Conservation (phyloP, 495 filamentous ascomycete genomes). For the Neurospora intermedia region DNA sequence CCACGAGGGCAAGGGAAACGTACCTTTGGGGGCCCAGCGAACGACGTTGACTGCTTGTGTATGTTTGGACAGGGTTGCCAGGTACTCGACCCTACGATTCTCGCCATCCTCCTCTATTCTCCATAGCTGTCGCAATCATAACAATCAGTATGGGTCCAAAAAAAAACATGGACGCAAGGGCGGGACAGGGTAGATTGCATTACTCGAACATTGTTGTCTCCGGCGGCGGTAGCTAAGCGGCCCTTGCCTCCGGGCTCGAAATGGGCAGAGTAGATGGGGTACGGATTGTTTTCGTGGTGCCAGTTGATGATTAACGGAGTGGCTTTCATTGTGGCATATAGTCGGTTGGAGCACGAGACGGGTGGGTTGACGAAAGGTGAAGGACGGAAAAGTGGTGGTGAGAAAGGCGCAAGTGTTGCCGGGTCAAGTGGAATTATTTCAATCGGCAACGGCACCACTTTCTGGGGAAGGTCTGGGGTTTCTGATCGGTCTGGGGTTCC, state of each 20-base stretch:
- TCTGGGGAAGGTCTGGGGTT: background rate
- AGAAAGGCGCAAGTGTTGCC: background rate
- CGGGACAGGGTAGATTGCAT: slow-evolving; percentile 23
- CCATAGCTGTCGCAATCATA: slow-evolving; percentile 56
- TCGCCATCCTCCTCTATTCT: slow-evolving; percentile 80
- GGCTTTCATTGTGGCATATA: slow-evolving; percentile 63
- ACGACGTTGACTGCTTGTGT: slow-evolving; percentile 98
- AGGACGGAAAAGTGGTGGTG: background rate
- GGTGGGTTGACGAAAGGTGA: background rate
- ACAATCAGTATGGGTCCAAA: background rate
- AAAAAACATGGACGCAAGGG: background rate
- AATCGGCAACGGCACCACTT: background rate
- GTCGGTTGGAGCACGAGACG: background rate
- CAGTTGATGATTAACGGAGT: slow-evolving; percentile 86
- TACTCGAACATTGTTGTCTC: slow-evolving; percentile 95
- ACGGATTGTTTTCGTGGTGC: slow-evolving; percentile 87
- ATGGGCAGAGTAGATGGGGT: slow-evolving; percentile 87
- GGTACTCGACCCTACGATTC: slow-evolving; percentile 74
- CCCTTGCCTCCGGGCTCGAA: slow-evolving; percentile 92
- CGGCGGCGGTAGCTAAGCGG: slow-evolving; percentile 84
- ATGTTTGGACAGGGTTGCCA: slow-evolving; percentile 85
- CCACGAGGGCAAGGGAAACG: background rate
- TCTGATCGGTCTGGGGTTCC: background rate
- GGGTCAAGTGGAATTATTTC: background rate
- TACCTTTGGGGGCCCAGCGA: slow-evolving; percentile 86